A percentile compares a stretch with the other conserved stretches of the same genome.
Conservation (phyloP, 176 grass and related monocot species). For the Alloteropsis semialata region DNA sequence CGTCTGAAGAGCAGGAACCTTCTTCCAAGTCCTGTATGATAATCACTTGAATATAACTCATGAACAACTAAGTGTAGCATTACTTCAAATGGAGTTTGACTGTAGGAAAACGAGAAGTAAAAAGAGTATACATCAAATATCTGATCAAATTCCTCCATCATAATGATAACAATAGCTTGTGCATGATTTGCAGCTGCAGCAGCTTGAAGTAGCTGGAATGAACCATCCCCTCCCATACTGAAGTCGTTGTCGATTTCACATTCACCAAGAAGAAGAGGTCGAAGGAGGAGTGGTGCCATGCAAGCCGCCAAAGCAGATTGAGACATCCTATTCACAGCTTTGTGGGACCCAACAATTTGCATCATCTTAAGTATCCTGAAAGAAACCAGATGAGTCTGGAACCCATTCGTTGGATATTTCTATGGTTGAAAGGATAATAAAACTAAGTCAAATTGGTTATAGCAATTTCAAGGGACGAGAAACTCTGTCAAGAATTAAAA, state of each 20-base stretch:
- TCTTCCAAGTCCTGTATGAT: constrained; percentile 67
- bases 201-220: constrained; percentile 91
- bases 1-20: constrained; percentile 71
- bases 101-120: constrained; percentile 9
- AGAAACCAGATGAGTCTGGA: constrained; percentile 38
- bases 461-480: background rate
- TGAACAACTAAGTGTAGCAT: background rate
- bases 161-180: constrained; percentile 92
- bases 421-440: constrained; percentile 9
- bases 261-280: constrained; percentile 86
- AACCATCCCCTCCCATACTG: constrained; percentile 78
- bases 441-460: constrained; percentile 14
- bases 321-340: constrained; percentile 92
- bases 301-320: constrained; percentile 93
- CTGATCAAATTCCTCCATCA: constrained; percentile 87
- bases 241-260: constrained; percentile 89
- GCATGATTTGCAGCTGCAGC: constrained; percentile 96
- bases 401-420: constrained; percentile 9
- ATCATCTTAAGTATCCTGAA: constrained; percentile 99
- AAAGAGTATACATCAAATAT: constrained; percentile 83
- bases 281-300: constrained; percentile 96
- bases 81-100: constrained; percentile 27
- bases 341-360: constrained; percentile 70
- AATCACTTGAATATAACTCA: constrained; percentile 27
- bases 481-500: constrained; percentile 5